phyloP scores from a whole-genome alignment of 441 rosid species.

The Raphanus hybrid region DNA sequence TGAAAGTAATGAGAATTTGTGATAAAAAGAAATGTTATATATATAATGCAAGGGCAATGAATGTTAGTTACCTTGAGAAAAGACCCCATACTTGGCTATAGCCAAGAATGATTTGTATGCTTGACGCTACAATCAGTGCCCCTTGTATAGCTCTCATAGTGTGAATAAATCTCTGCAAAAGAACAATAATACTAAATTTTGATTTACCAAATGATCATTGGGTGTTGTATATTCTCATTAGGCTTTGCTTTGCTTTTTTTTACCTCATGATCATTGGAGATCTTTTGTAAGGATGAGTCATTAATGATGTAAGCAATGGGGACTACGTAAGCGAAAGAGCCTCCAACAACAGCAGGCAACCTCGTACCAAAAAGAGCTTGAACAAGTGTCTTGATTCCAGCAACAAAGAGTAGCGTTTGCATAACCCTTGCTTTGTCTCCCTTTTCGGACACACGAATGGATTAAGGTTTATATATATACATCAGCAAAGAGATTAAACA shows the following conservation, averaged over 20 bases:
- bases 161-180: constrained; percentile 69
- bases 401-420: constrained; percentile 74
- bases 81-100: constrained; percentile 82
- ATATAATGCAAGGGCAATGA: neutral
- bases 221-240: neutral
- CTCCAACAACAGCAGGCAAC: constrained; percentile 73
- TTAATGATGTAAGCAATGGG: constrained; percentile 63
- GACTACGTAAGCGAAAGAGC: constrained; percentile 63
- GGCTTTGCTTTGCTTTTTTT: neutral
- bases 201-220: neutral
- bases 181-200: constrained; percentile 20
- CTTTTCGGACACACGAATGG: constrained; percentile 31
- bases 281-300: constrained; percentile 63
- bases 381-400: constrained; percentile 72
- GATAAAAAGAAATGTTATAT: neutral
- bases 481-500: neutral
- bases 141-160: constrained; percentile 82
- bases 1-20: neutral
- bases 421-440: constrained; percentile 70
- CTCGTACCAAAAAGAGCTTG: constrained; percentile 81
- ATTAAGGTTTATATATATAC: neutral
- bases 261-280: constrained; percentile 65
- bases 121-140: constrained; percentile 71
- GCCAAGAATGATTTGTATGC: constrained; percentile 74
- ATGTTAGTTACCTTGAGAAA: constrained; percentile 60